phyloP scores from a whole-genome alignment of 108 stramenopile species.

The Aurantiochytrium sp. region DNA sequence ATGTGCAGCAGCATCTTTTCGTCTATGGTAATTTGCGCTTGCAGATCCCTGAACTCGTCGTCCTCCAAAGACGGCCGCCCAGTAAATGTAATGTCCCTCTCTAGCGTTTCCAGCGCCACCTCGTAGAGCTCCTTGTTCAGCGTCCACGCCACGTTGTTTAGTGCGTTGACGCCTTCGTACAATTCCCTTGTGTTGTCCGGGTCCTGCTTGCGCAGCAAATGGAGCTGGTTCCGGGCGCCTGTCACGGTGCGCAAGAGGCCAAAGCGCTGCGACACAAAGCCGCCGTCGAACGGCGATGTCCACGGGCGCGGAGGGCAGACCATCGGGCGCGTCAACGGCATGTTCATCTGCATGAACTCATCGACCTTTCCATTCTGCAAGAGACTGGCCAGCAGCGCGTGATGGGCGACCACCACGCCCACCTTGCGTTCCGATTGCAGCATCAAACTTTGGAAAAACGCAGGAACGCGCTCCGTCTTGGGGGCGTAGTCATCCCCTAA shows the following conservation, averaged over 20 bases:
- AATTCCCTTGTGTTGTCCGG: constrained; percentile 50
- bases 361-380: neutral
- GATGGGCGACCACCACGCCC: constrained; percentile 25
- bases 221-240: constrained; percentile 66
- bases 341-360: neutral
- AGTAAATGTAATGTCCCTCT: constrained; percentile 68
- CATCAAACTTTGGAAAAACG: neutral
- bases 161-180: constrained; percentile 75
- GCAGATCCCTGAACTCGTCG: neutral
- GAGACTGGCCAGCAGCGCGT: neutral
- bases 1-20: neutral
- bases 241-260: constrained; percentile 68
- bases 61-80: constrained; percentile 69
- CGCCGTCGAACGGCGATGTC: constrained; percentile 65
- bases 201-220: constrained; percentile 67
- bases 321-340: constrained; percentile 77
- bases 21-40: neutral
- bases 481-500: constrained; percentile 33
- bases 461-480: neutral
- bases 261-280: constrained; percentile 66
- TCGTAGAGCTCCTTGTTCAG: constrained; percentile 74
- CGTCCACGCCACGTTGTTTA: constrained; percentile 76
- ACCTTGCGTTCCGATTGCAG: neutral
- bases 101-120: constrained; percentile 69
- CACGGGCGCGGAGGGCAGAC: constrained; percentile 79